These are phyloP conservation scores for Tillandsia fasciculata DNA, from an alignment of 176 grass and related monocot species.

Conservation along the genomic window DNA sequence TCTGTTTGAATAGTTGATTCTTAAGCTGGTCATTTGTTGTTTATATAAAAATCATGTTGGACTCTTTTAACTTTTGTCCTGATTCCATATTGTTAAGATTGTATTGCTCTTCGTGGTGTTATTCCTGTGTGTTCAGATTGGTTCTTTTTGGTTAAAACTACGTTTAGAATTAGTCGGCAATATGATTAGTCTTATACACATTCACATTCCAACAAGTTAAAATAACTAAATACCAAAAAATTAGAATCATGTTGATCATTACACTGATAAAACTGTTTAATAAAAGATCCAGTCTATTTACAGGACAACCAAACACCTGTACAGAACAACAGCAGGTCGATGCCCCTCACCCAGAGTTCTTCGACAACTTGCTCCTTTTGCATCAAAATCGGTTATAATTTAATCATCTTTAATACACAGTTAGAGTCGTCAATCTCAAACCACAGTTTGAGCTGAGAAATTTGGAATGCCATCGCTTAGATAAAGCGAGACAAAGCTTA, in stretches of 20 bases:
- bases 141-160: no score
- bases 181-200: not conserved
- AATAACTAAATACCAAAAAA: not conserved
- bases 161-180: no score
- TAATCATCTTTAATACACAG: constrained; percentile 29
- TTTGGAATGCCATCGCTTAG: constrained; percentile 13
- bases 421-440: not conserved
- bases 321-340: not conserved
- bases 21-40: no score
- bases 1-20: no score
- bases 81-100: no score
- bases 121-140: no score
- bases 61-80: no score
- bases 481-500: constrained; percentile 1
- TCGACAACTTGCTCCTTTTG: not conserved
- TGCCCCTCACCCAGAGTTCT: not conserved
- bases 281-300: not conserved
- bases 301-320: not conserved
- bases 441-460: not conserved
- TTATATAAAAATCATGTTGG: no score
- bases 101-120: no score
- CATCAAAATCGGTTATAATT: constrained; percentile 44
- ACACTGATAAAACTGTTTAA: not conserved
- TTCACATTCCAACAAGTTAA: not conserved
- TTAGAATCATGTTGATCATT: not conserved